Base-by-base conservation (phyloP, 164 flowering plant genomes). In the Malania oleifera region DNA sequence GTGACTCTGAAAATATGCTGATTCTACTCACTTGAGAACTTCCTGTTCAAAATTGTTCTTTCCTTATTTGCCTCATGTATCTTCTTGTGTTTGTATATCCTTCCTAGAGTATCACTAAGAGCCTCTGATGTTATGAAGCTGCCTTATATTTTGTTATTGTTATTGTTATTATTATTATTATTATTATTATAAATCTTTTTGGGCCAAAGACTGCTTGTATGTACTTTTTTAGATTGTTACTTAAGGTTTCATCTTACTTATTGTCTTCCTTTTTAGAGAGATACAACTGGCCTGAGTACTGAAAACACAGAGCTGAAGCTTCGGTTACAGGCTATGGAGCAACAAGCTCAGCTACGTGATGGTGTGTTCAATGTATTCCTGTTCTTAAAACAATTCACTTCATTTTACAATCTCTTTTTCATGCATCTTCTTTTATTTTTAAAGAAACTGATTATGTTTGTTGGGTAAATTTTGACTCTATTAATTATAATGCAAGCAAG, bases 291-390 rank as follows among this genome's bases (percentile, higher is more conserved):
- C 35, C 64, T 93, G 72, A 71, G 70, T 20, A 39, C 82, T 57
- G 98, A 93, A 66, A 93, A 93, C 71, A 74, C 95, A 35, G 96
- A 86, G 70, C 91, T 93, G 54, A 87, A 90, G 79, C 82, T 86
- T 79, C 88, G 95, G 58, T 74, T 87, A 65, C 97, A 93, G 63
- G 92, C 92, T 46, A 87, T 93, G 97, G 97, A 93, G 61, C 98
- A 90, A 57, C 98, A 93, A 72, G 97, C 98, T 68, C 93, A 93
- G 45, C 65, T 93, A 45, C 86, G 95, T 28, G 95, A 90, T 77
- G 98, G 98, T 87, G 72, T 57, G 87, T 56, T 58, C 15, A 25
- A 28, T 17, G 1, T 22, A 10, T 59, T 17, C 24, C 39, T 40
- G 14, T 5, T 34, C 69, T 35, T 7, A 17, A 15, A 23, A 34